phyloP scores from a whole-genome alignment of 495 filamentous ascomycete species.

The Lasiosphaeria hispida region DNA sequence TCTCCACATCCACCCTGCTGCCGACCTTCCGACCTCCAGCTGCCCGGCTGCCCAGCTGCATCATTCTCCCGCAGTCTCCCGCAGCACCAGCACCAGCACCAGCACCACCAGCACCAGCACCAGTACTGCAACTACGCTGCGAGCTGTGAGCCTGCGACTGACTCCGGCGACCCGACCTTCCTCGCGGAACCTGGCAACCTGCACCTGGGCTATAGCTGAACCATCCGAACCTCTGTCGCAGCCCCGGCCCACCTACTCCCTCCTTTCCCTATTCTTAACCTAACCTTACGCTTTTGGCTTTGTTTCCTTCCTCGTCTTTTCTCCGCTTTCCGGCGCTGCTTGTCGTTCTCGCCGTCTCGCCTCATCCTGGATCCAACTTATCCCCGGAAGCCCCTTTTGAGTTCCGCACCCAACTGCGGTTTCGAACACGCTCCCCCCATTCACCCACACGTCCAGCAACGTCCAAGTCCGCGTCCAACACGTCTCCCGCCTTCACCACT shows the following conservation, averaged over 20 bases:
- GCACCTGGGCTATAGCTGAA: too few relatives aligned
- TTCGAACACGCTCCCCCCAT: slow-evolving; percentile 8
- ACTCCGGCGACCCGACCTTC: background rate
- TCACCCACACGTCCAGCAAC: background rate
- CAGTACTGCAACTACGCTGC: slow-evolving; percentile 1
- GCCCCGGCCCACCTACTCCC: too few relatives aligned
- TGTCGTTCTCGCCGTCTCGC: background rate
- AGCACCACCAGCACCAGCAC: too few relatives aligned
- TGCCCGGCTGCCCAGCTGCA: background rate
- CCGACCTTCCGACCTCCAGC: background rate
- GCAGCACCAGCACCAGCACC: too few relatives aligned
- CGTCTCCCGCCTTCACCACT: slow-evolving; percentile 5
- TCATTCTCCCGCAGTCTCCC: background rate
- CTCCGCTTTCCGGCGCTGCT: too few relatives aligned
- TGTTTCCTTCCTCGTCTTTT: too few relatives aligned
- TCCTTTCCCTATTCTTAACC: too few relatives aligned
- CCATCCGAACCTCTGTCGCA: too few relatives aligned
- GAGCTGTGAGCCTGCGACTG: background rate
- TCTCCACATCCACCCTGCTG: background rate
- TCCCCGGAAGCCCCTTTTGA: too few relatives aligned
- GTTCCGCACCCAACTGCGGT: background rate
- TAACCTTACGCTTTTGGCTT: too few relatives aligned
- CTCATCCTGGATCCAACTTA: background rate
- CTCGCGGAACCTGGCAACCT: too few relatives aligned
- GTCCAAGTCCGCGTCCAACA: background rate